Conservation (phyloP, 495 filamentous ascomycete genomes). For the Lepraria neglecta region DNA sequence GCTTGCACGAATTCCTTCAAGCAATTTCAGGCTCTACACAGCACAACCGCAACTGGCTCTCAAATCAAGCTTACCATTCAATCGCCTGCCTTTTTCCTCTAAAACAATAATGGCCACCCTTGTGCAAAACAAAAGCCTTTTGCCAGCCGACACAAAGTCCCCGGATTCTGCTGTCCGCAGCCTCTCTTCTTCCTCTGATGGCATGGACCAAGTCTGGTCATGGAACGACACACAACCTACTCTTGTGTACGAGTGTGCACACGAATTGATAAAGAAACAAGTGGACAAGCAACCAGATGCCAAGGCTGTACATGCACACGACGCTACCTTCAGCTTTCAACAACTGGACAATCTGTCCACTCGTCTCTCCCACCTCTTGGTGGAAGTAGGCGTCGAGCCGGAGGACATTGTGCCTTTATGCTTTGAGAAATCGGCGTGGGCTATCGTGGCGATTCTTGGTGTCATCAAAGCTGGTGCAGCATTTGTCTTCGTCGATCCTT, state of each 20-base stretch:
- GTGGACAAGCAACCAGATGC: conserved; percentile 23
- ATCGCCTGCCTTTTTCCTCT: not conserved
- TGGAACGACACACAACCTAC: conserved; percentile 8
- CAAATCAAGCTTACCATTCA: not conserved
- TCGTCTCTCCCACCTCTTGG: not conserved
- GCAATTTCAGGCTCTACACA: not conserved
- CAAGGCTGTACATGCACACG: not conserved
- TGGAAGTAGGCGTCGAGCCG: conserved; percentile 18
- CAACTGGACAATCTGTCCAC: not conserved
- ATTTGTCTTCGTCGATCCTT: conserved; percentile 42
- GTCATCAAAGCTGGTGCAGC: conserved; percentile 45
- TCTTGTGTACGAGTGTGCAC: conserved; percentile 27
- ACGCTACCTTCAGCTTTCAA: not conserved
- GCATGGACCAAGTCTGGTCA: conserved; percentile 6
- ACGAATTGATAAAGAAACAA: conserved; percentile 32
- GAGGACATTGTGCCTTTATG: conserved; percentile 38
- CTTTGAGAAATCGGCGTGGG: conserved; percentile 42
- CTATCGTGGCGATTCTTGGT: conserved; percentile 35
- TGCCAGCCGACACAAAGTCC: not conserved
- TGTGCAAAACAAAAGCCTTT: not conserved
- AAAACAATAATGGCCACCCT: conserved; percentile 2
- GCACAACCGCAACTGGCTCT: not conserved
- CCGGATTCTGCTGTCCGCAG: not conserved
- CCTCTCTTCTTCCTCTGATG: not conserved
- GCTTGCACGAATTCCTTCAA: not conserved